Evolutionary conservation across 169 alveolate species (phyloP), one percentile per base, ranked within the genome.

Genomic region (Blepharisma undulans): DNA sequence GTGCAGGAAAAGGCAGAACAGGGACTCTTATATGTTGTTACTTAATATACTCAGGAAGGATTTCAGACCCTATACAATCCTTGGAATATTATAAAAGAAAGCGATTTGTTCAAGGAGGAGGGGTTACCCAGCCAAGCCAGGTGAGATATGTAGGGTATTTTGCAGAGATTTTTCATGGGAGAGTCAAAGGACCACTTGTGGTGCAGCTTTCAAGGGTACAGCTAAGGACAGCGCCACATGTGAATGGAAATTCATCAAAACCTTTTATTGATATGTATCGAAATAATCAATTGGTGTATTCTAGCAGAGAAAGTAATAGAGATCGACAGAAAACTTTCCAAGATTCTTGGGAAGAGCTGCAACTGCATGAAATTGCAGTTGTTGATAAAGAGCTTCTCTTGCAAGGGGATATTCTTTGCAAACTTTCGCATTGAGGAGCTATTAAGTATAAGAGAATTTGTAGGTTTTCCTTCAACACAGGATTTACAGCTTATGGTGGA

Each of bases 1-100:
- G n/a, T n/a, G 98, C 98, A 12, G 98, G 98, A 6, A 97, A 97
- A 92, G 98, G 98, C 22, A 94, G 98, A 89, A 97, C 98, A 4
- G 98, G 98, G 19, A 96, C 98, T 25, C 74, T 95, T 88, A 97
- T 97, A n/a, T 95, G 98, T 72, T 97, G 97, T 48, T 96, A 94
- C 91, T 84, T 97, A 77, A 89, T 97, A 61, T 96, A 90, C 77
- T 77, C 94, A 21, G 97, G 96, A 34, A 87, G 94, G 12, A 95
- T 97, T 1, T 33, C 74, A n/a, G 94, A 94, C 90, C 93, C 98
- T 27, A 93, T 92, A 25, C 95, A 96, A 61, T 98, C 98, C 14
- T 87, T 96, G 33, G 90, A 90, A 16, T 93, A 92, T 61, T 97
- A 96, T 90, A 96, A 97, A 33, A 89, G 90, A 82, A 95, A 96